Base-by-base conservation (phyloP, 208 protist species). In the Plasmodiophora brassicae region DNA sequence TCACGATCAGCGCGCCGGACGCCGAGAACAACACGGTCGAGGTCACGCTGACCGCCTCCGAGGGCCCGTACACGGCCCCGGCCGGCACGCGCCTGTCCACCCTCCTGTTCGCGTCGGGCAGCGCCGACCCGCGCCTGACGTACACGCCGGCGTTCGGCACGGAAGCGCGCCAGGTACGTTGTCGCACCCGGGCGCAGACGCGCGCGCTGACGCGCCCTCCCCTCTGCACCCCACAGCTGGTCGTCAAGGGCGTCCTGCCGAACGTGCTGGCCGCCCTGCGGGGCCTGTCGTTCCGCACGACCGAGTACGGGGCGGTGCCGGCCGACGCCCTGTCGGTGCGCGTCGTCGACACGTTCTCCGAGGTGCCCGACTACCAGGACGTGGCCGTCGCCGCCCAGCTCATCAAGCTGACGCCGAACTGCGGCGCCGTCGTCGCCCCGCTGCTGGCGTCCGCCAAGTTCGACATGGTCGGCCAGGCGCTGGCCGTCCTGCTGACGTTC, bases 1-100 rank as follows among this genome's bases (percentile, higher is more conserved):
- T 78, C n/a, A n/a, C 5, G n/a, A 32, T 78, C n/a, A 5, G n/a
- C 14, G 65, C 65, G 5, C 41, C 20, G 10, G 65, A 78, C 65
- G 65, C 65, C 65, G 65, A 78, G n/a, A 78, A 78, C 65, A 32
- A 32, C 5, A 78, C n/a, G 10, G 65, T 78, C 65, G 65, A 78
- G 65, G 65, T 78, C 20, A 57, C 25, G n/a, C 20, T 78, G n/a
- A 32, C 41, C n/a, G 65, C 65, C 41, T 14, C 10, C 5, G 65
- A 78, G n/a, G 65, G 32, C 5, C 32, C 10, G 10, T 38, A 78
- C 32, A 78, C 65, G 41, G 32, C 41, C 32, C 65, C 65, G 10
- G n/a, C 5, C n/a, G 65, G 65, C 5, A 32, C 65, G 32, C 65
- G 65, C n/a, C 5, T 44, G 5, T 5, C 65, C 14, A 78, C 10